Conservation (phyloP, 192 early-diverging fungal species). For the Gigaspora rosea region DNA sequence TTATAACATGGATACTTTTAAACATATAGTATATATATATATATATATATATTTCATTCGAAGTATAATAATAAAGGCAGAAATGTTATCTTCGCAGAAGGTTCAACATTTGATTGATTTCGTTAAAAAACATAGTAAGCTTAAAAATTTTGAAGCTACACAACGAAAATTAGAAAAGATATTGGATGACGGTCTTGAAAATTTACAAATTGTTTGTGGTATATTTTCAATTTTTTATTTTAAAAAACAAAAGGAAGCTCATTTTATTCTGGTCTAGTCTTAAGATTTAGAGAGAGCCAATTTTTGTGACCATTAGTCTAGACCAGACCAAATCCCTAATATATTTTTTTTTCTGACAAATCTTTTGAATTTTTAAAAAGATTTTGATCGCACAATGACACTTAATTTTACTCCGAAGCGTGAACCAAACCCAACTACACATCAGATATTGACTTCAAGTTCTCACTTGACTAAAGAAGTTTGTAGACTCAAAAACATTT, state of each 20-base stretch:
- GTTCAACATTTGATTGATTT: background rate
- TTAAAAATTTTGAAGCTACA: conserved; percentile 42
- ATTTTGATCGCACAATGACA: conserved; percentile 76
- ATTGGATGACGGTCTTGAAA: conserved; percentile 45
- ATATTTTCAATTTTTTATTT: background rate
- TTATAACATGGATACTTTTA: no score
- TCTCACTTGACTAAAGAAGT: conserved; percentile 44
- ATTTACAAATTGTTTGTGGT: conserved; percentile 64
- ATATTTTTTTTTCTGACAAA: background rate
- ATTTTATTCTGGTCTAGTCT: background rate
- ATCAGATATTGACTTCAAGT: conserved; percentile 46
- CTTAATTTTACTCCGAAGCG: conserved; percentile 43
- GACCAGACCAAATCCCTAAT: background rate
- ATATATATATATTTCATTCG: no score
- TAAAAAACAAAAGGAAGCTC: background rate
- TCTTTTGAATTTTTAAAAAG: background rate
- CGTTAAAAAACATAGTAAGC: background rate
- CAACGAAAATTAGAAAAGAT: conserved; percentile 52
- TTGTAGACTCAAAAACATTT: background rate
- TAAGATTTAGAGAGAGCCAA: no score
- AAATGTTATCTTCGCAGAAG: no score
- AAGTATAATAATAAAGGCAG: no score
- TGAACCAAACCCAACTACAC: conserved; percentile 45
- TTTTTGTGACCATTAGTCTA: no score
- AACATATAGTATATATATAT: no score